A percentile compares a stretch with the other conserved stretches of the same genome.
phyloP scores from a whole-genome alignment of 164 flowering plant genomes.

The Vitis rotundifolia region DNA sequence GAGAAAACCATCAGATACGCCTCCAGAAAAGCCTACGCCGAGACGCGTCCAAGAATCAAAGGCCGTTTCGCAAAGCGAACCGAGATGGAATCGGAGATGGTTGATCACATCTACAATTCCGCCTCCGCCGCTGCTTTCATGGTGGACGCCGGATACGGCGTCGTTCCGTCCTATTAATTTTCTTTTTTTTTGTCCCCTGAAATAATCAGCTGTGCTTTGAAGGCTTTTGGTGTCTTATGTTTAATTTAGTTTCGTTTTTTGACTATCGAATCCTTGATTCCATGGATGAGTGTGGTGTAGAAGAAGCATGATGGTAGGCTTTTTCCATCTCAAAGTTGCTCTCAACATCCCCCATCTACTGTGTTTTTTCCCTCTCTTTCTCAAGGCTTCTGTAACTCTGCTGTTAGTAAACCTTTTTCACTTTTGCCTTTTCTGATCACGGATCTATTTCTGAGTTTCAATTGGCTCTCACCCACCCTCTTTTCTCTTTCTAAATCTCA shows the following conservation, averaged over 20 bases:
- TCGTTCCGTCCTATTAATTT: conserved; percentile 27
- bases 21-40: conserved; percentile 65
- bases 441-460: conserved; percentile 17
- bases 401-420: neutral
- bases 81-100: conserved; percentile 28
- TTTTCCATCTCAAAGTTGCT: neutral
- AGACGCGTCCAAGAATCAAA: conserved; percentile 60
- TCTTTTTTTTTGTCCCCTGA: neutral
- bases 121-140: conserved; percentile 9
- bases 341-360: neutral
- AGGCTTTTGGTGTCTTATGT: no score
- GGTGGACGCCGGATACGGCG: conserved; percentile 30
- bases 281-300: neutral
- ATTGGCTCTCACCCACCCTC: conserved; percentile 2
- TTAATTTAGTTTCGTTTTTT: no score
- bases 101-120: conserved; percentile 5
- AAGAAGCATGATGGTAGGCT: neutral
- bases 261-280: no score
- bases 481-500: no score
- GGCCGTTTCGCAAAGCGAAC: conserved; percentile 58
- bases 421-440: neutral
- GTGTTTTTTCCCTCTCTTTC: conserved; percentile 4
- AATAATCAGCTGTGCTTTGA: no score
- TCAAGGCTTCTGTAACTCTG: conserved; percentile 4
- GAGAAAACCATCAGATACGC: conserved; percentile 67